Conservation (phyloP, 768 basidiomycete species). For the Pulveroboletus sp. region DNA sequence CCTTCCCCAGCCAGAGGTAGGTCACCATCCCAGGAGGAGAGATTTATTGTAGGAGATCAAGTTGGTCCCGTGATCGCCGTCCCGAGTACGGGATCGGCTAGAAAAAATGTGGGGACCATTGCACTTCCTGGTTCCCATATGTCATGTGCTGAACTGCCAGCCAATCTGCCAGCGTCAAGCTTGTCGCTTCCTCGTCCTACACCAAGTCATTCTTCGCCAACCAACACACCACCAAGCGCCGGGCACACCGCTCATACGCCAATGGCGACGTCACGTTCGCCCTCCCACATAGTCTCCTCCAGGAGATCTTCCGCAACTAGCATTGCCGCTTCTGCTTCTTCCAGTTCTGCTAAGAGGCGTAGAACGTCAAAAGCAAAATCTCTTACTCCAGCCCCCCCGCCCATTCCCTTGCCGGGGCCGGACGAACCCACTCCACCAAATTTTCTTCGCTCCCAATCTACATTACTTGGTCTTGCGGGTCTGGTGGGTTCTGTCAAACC, state of each 20-base stretch:
- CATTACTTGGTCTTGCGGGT: slow-evolving; percentile 70
- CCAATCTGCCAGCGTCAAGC: slow-evolving; percentile 73
- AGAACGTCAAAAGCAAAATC: slow-evolving; percentile 37
- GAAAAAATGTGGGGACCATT: slow-evolving; percentile 89
- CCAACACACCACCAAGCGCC: slow-evolving; percentile 34
- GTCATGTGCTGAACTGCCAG: slow-evolving; percentile 79
- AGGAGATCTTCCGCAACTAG: slow-evolving; percentile 9
- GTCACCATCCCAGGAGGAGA: slow-evolving; percentile 61
- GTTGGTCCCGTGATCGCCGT: slow-evolving; percentile 17
- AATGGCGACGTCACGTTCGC: slow-evolving; percentile 8
- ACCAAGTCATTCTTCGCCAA: slow-evolving; percentile 30
- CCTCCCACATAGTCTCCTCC: slow-evolving; percentile 9
- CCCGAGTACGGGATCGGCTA: slow-evolving; percentile 21
- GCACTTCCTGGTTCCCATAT: slow-evolving; percentile 95
- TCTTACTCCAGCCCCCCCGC: slow-evolving; percentile 47
- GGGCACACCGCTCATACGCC: slow-evolving; percentile 1
- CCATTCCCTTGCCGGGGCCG: slow-evolving; percentile 62
- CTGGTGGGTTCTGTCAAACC: slow-evolving; percentile 66
- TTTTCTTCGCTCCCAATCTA: slow-evolving; percentile 71
- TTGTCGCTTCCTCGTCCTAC: slow-evolving; percentile 24
- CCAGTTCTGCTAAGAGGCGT: slow-evolving; percentile 28
- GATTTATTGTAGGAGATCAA: slow-evolving; percentile 18
- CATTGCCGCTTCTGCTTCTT: background rate
- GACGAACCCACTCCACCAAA: slow-evolving; percentile 60
- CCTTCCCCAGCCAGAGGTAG: slow-evolving; percentile 73